A percentile compares a stretch with the other conserved stretches of the same genome.
These are phyloP conservation scores for Tylopilus sp. DNA, from an alignment of 768 basidiomycete genomes.

Conservation along the genomic window DNA sequence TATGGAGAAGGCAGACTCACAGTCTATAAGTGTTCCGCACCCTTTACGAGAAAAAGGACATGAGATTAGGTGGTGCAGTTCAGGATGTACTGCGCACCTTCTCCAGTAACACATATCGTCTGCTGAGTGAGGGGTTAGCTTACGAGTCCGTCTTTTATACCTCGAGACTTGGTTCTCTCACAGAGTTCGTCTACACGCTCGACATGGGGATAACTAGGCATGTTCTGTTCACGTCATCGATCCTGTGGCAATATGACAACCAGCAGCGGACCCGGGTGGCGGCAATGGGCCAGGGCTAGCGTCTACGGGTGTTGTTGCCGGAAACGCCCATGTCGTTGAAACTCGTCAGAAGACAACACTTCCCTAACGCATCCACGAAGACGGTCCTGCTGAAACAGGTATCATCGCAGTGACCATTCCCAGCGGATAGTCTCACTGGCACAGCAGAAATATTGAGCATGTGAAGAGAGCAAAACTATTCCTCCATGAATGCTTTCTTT, in stretches of 20 bases:
- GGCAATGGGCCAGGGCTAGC: conserved; percentile 5
- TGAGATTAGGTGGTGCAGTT: conserved; percentile 16
- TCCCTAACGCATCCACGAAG: conserved; percentile 31
- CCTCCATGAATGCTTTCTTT: conserved; percentile 7
- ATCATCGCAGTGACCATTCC: conserved; percentile 22
- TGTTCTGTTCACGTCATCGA: conserved; percentile 27
- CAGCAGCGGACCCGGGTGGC: conserved; percentile 20
- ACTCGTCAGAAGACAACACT: conserved; percentile 28
- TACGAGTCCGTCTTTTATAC: conserved; percentile 26
- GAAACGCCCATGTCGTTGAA: conserved; percentile 28
- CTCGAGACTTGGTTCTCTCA: conserved; percentile 22
- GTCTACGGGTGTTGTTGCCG: conserved; percentile 17
- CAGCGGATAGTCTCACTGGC: conserved; percentile 21
- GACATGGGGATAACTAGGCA: conserved; percentile 25
- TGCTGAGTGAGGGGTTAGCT: conserved; percentile 4
- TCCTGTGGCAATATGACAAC: conserved; percentile 20
- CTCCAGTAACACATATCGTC: conserved; percentile 56
- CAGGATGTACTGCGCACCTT: conserved; percentile 41
- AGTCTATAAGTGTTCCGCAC: conserved; percentile 53
- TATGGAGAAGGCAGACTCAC: conserved; percentile 32
- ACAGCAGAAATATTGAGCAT: conserved; percentile 21
- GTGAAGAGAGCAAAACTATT: conserved; percentile 16
- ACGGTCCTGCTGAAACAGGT: conserved; percentile 30
- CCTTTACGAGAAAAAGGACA: conserved; percentile 29
- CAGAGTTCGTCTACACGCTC: conserved; percentile 19